Evolutionary conservation across 2,329 filamentous ascomycete species (phyloP), one percentile per base, ranked within the genome.

Genomic region (Trichoderma sp.): DNA sequence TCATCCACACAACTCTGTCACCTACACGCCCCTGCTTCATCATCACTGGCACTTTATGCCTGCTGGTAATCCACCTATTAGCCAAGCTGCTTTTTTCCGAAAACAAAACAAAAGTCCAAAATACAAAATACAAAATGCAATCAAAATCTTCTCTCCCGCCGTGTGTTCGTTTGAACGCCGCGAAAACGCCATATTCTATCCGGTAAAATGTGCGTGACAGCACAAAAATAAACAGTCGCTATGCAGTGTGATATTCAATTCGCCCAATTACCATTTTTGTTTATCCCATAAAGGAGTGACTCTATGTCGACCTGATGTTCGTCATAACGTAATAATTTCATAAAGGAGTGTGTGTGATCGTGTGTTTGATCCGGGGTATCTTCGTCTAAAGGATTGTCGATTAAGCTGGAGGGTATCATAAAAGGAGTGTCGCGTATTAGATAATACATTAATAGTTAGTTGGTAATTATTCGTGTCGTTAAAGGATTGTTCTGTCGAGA

Each of bases 231-330:
- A 82, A 82, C 81, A 84, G 82, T 83, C 83, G 84, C 84, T 85
- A 86, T 86, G 84, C 84, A 85, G 79, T 83, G 81, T 80, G 70
- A 75, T 73, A 69, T 72, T 81, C 81, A 78, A 77, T 81, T 72
- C 70, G 71, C 72, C 71, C 70, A 77, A 71, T 76, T 71, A 79
- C 76, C 78, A 77, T 79, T 79, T 66, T 66, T 66, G 54, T 66
- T 24, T 66, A 59, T 56, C 43, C 54, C 54, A 16, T n/a, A 66
- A 83, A 82, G 81, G 82, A 84, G 79, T 79, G 81, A 80, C 75
- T 80, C 77, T 81, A 82, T 82, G 74, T 75, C 74, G 72, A 76
- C 75, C 81, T 77, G 77, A 58, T 66, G 67, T 70, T 66, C 61
- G 69, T 70, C 66, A 68, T 70, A 61, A 63, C 68, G 26, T 69